Evolutionary conservation across 2,329 filamentous ascomycete genomes (phyloP), one percentile per base, ranked within the genome.

Genomic region (Trichoderma atrobrunneum): DNA sequence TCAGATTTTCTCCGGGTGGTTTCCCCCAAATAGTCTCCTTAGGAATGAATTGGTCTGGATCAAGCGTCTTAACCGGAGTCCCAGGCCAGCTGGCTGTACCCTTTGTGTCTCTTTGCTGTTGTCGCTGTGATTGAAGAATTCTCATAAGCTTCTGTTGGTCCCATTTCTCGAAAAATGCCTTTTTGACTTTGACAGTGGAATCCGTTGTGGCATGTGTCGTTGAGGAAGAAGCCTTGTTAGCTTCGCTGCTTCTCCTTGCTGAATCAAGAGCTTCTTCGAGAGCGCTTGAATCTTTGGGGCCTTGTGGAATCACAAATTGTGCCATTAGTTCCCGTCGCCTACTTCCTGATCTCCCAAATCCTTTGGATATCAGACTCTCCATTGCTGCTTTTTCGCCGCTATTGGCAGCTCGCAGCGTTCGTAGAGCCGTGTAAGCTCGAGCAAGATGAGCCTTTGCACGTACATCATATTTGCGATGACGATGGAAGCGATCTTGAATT

Each of bases 311-410:
- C 70, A 84, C 74, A 73, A 88, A 79, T 0, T 82, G 74, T 0
- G 79, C 74, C 51, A 87, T 74, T 3, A 91, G 81, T 65, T 84
- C 77, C 16, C 87, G 84, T 57, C 88, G 83, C 39, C 86, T 81
- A 70, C 81, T 82, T 21, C 89, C 89, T 0, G 79, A 75, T 34
- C 89, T 84, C 7, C 87, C 89, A 75, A 90, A 89, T 1, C 83
- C 85, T 24, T 83, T 77, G 57, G 82, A 75, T 36, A 90, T 81
- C 10, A 91, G 78, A 11, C 78, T 81, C 34, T 81, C 78, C 81
- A 91, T 84, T 64, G 84, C 84, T 0, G 74, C 65, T 39, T 81
- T 72, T 73, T 88, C 82, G 39, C 89, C 89, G 12, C 81, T 77
- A 74, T 87, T 87, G 74, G 88, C 88, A 3, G 86, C 86, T 39